A percentile compares a stretch with the other conserved stretches of the same genome.
These are phyloP conservation scores for Liriodendron chinense DNA, from an alignment of 164 flowering plant species.

Conservation along the genomic window DNA sequence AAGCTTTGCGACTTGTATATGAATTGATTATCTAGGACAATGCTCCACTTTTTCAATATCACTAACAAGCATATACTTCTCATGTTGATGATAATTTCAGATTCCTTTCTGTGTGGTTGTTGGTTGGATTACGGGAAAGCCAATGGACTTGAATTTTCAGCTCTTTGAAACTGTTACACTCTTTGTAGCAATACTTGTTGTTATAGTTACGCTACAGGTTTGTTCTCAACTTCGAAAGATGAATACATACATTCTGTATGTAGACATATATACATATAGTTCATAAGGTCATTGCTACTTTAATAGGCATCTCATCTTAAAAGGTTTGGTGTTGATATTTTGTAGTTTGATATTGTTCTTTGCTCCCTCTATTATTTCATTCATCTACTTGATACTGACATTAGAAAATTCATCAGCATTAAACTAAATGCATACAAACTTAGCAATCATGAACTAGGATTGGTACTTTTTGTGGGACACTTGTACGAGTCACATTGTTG, in stretches of 20 bases:
- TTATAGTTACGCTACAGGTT: conserved; percentile 77
- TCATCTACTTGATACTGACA: too few relatives aligned
- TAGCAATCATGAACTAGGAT: too few relatives aligned
- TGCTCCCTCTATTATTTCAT: background rate
- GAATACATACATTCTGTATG: background rate
- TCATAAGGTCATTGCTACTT: too few relatives aligned
- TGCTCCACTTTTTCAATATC: background rate
- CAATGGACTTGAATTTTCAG: conserved; percentile 77
- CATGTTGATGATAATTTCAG: conserved; percentile 34
- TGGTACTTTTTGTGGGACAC: too few relatives aligned
- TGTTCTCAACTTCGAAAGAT: conserved; percentile 10
- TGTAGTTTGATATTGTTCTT: too few relatives aligned
- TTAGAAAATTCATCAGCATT: too few relatives aligned
- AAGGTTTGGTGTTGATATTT: too few relatives aligned
- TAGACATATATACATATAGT: too few relatives aligned
- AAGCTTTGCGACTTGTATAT: background rate
- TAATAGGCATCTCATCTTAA: too few relatives aligned
- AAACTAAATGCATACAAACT: too few relatives aligned
- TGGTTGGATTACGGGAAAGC: conserved; percentile 66
- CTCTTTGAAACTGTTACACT: conserved; percentile 77
- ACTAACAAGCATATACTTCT: background rate
- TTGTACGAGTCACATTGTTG: too few relatives aligned
- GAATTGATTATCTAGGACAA: background rate
- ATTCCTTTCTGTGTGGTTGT: conserved; percentile 76
- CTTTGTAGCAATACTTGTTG: conserved; percentile 64